Base-by-base conservation (phyloP, 495 filamentous ascomycete genomes). In the Pseudevernia furfuracea region DNA sequence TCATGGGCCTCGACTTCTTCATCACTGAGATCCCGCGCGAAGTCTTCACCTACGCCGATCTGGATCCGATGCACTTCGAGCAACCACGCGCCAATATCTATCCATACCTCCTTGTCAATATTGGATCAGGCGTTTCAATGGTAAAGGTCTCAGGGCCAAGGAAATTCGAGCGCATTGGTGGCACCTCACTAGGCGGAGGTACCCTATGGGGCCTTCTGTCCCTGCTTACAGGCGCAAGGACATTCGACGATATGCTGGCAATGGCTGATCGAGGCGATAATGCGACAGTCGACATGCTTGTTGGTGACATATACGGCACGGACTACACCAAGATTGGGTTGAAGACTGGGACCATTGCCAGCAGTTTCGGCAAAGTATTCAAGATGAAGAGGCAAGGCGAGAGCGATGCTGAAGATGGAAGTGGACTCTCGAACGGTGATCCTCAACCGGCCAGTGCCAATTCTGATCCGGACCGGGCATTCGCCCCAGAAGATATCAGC, bases 1-100 rank as follows among this genome's bases (percentile, higher is more conserved):
- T 98, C 68, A 94, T 92, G 61, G 92, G 91, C 90, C 86, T 98
- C 39, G 95, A 98, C 75, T 98, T 97, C 78, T 97, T 98, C 80
- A 96, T 97, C 68, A 96, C 87, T 63, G 92, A 97, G 71, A 97
- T 97, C 67, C 95, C 94, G 58, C 82, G 85, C 69, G 94, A 98
- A 76, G 92, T 98, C 34, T 98, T 98, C 71, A 96, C 91, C 25
- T 97, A 97, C 75, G 90, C 85, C 68, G 94, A 97, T 73, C 77
- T 81, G 19, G 82, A 94, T 65, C 91, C 92, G 21, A 95, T 95
- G 87, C 82, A 88, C 65, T 96, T 93, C 72, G 84, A 87, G 64
- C 80, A 87, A 60, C 81, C 89, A 17, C 81, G 81, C 52, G 74
- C 84, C 28, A 84, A 92, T 67, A 89, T 95, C 52, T 98, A 98